phyloP scores from a whole-genome alignment of 192 early-diverging fungal genomes.

The Umbelopsis ramanniana region DNA sequence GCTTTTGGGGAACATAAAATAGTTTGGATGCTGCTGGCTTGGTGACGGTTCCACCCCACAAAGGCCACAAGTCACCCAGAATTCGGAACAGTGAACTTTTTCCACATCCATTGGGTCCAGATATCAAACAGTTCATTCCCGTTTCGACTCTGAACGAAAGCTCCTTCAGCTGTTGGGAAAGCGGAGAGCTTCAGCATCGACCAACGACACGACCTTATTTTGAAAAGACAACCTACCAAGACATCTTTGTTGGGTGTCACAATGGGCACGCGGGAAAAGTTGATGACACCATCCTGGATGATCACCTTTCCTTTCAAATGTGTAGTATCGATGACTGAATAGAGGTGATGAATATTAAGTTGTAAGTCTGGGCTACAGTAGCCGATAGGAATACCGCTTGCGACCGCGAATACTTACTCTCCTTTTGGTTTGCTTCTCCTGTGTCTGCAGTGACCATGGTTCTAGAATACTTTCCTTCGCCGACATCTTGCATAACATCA shows the following conservation, averaged over 20 bases:
- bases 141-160: constrained; percentile 71
- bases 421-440: constrained; percentile 37
- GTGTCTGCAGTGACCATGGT: constrained; percentile 53
- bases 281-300: constrained; percentile 57
- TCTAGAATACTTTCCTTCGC: constrained; percentile 55
- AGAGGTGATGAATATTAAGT: not conserved
- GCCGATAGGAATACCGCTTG: not conserved
- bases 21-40: constrained; percentile 64
- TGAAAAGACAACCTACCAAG: constrained; percentile 31
- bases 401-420: constrained; percentile 22
- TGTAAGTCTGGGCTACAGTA: too few species aligned
- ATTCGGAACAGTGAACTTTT: constrained; percentile 70
- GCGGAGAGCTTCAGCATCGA: not conserved
- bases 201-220: not conserved
- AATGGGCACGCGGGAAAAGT: constrained; percentile 78
- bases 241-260: constrained; percentile 76
- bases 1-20: constrained; percentile 90
- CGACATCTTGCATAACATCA: constrained; percentile 60
- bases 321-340: constrained; percentile 46
- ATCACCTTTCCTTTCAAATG: constrained; percentile 57
- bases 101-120: constrained; percentile 66
- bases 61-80: constrained; percentile 65
- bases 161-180: constrained; percentile 55
- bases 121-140: constrained; percentile 79
- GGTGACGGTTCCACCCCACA: constrained; percentile 63